phyloP scores from a whole-genome alignment of 75 land plant genomes.

The Picea sitchensis region DNA sequence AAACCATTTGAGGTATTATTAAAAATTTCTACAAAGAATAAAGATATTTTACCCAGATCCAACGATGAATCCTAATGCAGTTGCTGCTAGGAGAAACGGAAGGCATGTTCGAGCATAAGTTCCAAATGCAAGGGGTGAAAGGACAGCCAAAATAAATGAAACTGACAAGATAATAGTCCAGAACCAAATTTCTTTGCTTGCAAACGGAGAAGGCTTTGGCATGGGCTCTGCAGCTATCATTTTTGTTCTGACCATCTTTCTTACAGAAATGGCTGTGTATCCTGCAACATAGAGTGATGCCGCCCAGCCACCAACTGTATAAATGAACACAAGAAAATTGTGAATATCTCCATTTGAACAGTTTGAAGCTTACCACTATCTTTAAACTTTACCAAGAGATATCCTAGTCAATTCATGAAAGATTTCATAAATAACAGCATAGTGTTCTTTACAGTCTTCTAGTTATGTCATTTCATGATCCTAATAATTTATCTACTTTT shows the following conservation, averaged over 20 bases:
- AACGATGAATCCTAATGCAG: constrained; percentile 84
- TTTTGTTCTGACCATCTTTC: constrained; percentile 79
- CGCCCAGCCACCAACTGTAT: constrained; percentile 95
- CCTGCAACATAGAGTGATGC: constrained; percentile 92
- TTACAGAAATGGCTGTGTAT: constrained; percentile 69
- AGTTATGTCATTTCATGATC: background rate
- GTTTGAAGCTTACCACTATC: background rate
- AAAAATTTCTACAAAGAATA: background rate
- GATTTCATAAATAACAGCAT: background rate
- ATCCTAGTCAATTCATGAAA: background rate
- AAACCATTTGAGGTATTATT: background rate
- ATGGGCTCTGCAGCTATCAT: constrained; percentile 79
- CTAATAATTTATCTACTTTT: background rate
- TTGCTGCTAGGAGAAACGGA: constrained; percentile 80
- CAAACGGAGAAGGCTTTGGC: constrained; percentile 84
- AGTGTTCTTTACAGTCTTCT: background rate
- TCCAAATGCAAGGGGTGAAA: constrained; percentile 64
- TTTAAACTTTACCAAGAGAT: background rate
- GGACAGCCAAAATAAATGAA: constrained; percentile 58
- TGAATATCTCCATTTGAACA: background rate
- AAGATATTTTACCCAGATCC: constrained; percentile 65
- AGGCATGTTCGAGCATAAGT: constrained; percentile 76
- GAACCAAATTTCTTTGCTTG: constrained; percentile 51
- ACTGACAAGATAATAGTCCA: constrained; percentile 53
- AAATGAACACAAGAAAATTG: background rate